These are phyloP conservation scores for Fraxinus americana DNA, from an alignment of 257 asterid genomes.

Conservation along the genomic window DNA sequence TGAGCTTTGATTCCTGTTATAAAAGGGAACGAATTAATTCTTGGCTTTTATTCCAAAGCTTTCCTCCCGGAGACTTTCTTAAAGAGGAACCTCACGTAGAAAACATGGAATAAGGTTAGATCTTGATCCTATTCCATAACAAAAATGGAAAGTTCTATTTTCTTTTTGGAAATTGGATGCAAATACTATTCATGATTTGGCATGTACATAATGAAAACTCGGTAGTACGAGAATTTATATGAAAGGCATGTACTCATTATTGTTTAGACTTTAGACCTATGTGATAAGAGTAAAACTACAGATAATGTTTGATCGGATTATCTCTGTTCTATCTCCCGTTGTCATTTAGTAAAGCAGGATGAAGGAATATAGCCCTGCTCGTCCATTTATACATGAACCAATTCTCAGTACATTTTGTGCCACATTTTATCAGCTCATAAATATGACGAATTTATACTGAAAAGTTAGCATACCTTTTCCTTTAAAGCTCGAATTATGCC, in stretches of 20 bases:
- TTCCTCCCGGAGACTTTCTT: not conserved
- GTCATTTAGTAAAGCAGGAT: not conserved
- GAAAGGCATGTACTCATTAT: too few relatives aligned
- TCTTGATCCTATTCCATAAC: not conserved
- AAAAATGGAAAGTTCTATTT: not conserved
- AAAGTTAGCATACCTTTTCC: conserved; percentile 60
- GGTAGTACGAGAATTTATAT: too few relatives aligned
- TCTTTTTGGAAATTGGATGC: too few relatives aligned
- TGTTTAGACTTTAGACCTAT: too few relatives aligned
- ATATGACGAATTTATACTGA: not conserved
- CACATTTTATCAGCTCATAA: not conserved
- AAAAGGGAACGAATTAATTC: not conserved
- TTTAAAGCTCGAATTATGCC: conserved; percentile 89
- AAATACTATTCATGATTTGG: too few relatives aligned
- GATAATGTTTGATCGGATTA: too few relatives aligned
- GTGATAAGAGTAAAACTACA: not conserved
- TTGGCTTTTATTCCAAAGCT: not conserved
- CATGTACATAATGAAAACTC: not conserved
- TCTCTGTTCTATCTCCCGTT: not conserved
- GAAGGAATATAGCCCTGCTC: not conserved
- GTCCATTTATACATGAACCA: not conserved
- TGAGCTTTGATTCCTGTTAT: conserved; percentile 80
- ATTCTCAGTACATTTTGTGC: not conserved
- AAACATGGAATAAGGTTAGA: not conserved
- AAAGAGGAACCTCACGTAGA: not conserved